phyloP scores from a whole-genome alignment of 2,329 filamentous ascomycete species.

The Hypoxylon sp. region DNA sequence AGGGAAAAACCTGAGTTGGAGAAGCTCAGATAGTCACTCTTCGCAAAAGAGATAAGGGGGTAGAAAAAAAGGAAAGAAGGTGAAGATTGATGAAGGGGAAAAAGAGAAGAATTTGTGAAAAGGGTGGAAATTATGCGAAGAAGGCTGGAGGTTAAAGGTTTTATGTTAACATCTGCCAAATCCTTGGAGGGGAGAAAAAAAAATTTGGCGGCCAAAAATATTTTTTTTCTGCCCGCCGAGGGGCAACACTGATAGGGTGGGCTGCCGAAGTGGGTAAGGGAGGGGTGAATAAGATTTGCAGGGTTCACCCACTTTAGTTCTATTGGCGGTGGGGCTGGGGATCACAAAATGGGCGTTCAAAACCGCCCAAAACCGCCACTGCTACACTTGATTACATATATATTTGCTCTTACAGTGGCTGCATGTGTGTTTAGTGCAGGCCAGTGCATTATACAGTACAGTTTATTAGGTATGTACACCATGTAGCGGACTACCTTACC shows the following conservation, averaged over 20 bases:
- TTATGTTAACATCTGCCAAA: conserved; percentile 36
- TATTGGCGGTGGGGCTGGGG: conserved; percentile 19
- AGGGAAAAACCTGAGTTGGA: conserved; percentile 40
- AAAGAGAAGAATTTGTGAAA: conserved; percentile 17
- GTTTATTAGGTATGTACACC: too few species aligned
- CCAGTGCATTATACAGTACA: too few species aligned
- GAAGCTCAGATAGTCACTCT: conserved; percentile 42
- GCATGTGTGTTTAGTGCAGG: neutral
- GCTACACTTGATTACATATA: neutral
- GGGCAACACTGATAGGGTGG: conserved; percentile 42
- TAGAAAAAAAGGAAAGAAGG: conserved; percentile 32
- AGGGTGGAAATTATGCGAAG: conserved; percentile 19
- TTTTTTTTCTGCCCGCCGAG: conserved; percentile 40
- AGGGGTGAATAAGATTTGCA: conserved; percentile 20
- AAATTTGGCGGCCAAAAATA: conserved; percentile 29
- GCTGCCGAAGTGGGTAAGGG: conserved; percentile 22
- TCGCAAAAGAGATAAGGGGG: conserved; percentile 20
- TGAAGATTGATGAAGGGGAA: conserved; percentile 13
- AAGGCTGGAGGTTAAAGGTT: conserved; percentile 35
- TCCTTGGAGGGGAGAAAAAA: conserved; percentile 25
- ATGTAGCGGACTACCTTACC: too few species aligned
- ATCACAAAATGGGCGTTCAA: conserved; percentile 5
- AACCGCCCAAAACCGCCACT: conserved; percentile 18
- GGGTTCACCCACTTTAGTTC: conserved; percentile 31
- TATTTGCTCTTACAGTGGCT: neutral